Base-by-base conservation (phyloP, 1,284 basidiomycete genomes). In the Boletus mariae region DNA sequence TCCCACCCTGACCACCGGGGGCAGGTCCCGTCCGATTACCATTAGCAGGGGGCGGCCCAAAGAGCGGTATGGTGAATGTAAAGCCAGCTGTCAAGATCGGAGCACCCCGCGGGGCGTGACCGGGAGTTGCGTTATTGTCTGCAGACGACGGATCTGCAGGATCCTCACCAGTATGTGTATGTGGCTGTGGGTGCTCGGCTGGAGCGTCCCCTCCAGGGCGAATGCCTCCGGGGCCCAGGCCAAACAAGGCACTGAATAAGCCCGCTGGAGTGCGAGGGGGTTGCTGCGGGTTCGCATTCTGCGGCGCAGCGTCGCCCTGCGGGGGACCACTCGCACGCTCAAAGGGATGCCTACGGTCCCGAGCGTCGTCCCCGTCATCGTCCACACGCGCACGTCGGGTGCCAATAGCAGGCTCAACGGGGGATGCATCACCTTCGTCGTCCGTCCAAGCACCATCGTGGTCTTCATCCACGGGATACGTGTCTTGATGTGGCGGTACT, bases 291-390 rank as follows among this genome's bases (percentile, higher is more conserved):
- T 58, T 31, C 45, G 59, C 47, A 37, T 56, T 52, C 40, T 59
- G 66, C 7, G 56, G 59, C 54, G 31, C 31, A 43, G 54, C 42
- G 25, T 56, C 52, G 7, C 20, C 52, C 23, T 23, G 34, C 3
- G 57, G 52, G 42, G 58, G 31, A 26, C 49, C 49, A 48, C 59
- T 60, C 40, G 68, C 64, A 41, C 80, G 75, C 60, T 80, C 71
- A n/a, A 77, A 79, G n/a, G 82, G 81, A 59, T 83, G 81, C 54
- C 82, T 73, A 47, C 80, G 74, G 62, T 83, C 81, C 42, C 82
- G 68, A 12, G 78, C 79, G 7, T 74, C 71, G 59, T 83, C 81
- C 15, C 73, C 71, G 53, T 83, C 82, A 49, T 81, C 79, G 12
- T 81, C 77, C 5, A 80, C 77, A 32, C 81, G 69, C 28, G 76